Evolutionary conservation across 768 basidiomycete species (phyloP), one percentile per base, ranked within the genome.

Genomic region (Hygrophoropsis aurantiaca): DNA sequence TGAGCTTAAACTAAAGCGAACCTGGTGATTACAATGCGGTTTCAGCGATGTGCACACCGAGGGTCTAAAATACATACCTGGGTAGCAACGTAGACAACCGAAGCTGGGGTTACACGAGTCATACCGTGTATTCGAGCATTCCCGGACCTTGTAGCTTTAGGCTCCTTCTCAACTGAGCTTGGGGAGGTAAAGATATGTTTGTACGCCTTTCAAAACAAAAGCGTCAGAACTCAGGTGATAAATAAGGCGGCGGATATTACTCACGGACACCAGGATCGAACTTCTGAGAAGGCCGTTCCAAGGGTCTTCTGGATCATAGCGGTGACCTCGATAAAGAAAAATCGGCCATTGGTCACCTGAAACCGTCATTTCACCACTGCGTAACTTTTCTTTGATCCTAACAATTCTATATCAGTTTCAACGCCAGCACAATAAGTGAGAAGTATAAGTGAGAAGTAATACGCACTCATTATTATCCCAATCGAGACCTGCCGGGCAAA

Each of bases 171-270:
- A 3, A 61, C 60, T 9, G 60, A 61, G 35, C 61, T 63, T 1
- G 63, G 61, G 1, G 57, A 62, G 1, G 58, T 64, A 26, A 64
- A 64, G 15, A 64, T 47, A 37, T 60, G 56, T 27, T 56, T 61
- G 26, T 43, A 61, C 1, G 57, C 60, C 62, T 64, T 23, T 11
- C n/a, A 26, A 6, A 13, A 6, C 6, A 30, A 26, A 6, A 13
- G 7, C 6, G 13, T 32, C 20, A 20, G 26, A 34, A 4, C 20
- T 7, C 36, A 30, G 8, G 26, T 30, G 6, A 30, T 13, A 30
- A 13, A 6, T 30, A 18, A 27, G 8, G 25, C 11, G 30, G 21
- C 11, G 13, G 39, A 46, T 16, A 5, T 18, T 24, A 47, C 49
- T 40, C 44, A 59, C 61, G 21, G 37, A 52, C 3, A 64, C 52